These are phyloP conservation scores for Penicillium sp. DNA, from an alignment of 2,329 filamentous ascomycete species.

Conservation along the genomic window DNA sequence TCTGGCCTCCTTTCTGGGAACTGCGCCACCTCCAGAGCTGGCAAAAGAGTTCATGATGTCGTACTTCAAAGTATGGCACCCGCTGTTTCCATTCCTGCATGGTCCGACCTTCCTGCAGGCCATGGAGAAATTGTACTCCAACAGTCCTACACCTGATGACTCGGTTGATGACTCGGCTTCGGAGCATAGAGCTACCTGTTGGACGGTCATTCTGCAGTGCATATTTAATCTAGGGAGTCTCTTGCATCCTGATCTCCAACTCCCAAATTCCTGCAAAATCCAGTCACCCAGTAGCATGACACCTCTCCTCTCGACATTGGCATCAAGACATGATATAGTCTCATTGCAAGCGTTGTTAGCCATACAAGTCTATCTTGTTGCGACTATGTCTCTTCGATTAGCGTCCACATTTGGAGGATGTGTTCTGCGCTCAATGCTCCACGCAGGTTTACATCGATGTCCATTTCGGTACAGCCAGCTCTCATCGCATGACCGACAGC, in stretches of 20 bases:
- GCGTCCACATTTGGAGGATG: constrained; percentile 53
- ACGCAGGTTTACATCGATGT: constrained; percentile 54
- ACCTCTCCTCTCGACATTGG: constrained; percentile 38
- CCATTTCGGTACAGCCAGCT: constrained; percentile 53
- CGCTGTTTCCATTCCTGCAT: constrained; percentile 54
- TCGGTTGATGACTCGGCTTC: neutral
- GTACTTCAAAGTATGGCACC: constrained; percentile 56
- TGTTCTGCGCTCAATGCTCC: constrained; percentile 50
- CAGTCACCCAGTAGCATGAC: constrained; percentile 41
- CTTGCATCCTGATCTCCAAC: constrained; percentile 31
- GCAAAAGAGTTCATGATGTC: constrained; percentile 48
- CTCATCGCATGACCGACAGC: constrained; percentile 41
- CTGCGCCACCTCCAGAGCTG: constrained; percentile 29
- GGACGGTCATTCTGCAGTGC: constrained; percentile 50
- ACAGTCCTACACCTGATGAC: neutral
- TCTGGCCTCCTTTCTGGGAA: constrained; percentile 27
- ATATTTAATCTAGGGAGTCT: constrained; percentile 52
- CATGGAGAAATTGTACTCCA: constrained; percentile 46
- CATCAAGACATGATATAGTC: constrained; percentile 45
- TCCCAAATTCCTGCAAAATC: constrained; percentile 39
- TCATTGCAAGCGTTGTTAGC: constrained; percentile 53
- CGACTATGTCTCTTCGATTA: constrained; percentile 50
- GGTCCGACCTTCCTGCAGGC: constrained; percentile 51
- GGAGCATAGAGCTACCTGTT: constrained; percentile 28
- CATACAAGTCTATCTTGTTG: constrained; percentile 51